Evolutionary conservation across 2,329 filamentous ascomycete genomes (phyloP).

Genomic region (Aureobasidium sp.): DNA sequence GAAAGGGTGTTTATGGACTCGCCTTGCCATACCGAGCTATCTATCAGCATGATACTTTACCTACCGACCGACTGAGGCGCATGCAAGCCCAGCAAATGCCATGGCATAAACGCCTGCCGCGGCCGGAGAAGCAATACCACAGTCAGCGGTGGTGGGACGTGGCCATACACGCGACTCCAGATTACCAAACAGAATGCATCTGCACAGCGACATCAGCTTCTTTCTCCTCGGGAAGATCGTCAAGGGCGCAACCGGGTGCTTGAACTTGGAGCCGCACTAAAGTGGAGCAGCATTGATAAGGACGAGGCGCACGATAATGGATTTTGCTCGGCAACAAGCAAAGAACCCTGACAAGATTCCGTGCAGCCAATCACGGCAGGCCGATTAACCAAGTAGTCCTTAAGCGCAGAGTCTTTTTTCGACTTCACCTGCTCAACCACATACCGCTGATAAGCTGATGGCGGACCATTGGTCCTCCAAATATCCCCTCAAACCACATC

Average conservation of each 20-base stretch:
- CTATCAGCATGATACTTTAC: neutral
- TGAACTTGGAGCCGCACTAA: constrained; percentile 3
- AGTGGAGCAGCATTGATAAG: constrained; percentile 8
- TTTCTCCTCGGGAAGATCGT: constrained; percentile 12
- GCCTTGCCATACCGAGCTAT: constrained; percentile 4
- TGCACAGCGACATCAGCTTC: constrained; percentile 8
- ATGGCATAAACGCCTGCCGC: constrained; percentile 15
- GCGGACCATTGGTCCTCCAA: constrained; percentile 1
- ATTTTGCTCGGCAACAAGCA: constrained; percentile 2
- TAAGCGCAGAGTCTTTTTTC: constrained; percentile 7
- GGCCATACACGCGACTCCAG: constrained; percentile 1
- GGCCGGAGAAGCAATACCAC: constrained; percentile 14
- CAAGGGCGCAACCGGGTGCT: neutral
- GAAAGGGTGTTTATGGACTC: constrained; percentile 7
- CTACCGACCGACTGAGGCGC: neutral
- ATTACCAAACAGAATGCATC: constrained; percentile 11
- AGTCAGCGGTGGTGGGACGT: neutral
- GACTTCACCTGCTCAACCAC: constrained; percentile 11
- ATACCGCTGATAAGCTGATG: constrained; percentile 6
- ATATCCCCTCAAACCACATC: neutral
- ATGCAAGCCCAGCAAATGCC: constrained; percentile 14
- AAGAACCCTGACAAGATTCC: constrained; percentile 1
- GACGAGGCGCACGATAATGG: neutral
- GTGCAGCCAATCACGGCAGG: constrained; percentile 5
- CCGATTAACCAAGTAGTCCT: neutral